These are phyloP conservation scores for Ganoderma lucidum DNA, from an alignment of 1,284 basidiomycete genomes.

Conservation along the genomic window DNA sequence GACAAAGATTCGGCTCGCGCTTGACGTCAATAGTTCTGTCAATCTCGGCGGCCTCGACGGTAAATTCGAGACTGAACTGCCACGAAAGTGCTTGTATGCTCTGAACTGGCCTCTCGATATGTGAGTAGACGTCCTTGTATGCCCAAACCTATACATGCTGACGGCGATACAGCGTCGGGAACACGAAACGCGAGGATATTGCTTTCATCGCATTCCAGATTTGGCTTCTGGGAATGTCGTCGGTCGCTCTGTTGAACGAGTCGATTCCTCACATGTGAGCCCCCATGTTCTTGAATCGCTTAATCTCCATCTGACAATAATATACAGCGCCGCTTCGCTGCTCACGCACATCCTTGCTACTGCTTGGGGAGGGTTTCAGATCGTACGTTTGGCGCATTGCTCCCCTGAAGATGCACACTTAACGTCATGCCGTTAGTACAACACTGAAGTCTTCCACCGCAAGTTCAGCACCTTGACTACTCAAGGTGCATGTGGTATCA, in stretches of 20 bases:
- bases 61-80: conserved; percentile 47
- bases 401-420: neutral
- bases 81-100: conserved; percentile 58
- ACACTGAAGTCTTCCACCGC: conserved; percentile 62
- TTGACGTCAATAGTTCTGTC: conserved; percentile 49
- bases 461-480: conserved; percentile 66
- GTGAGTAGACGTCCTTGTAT: conserved; percentile 48
- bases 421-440: conserved; percentile 21
- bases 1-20: conserved; percentile 30
- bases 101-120: conserved; percentile 72
- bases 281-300: too few species aligned
- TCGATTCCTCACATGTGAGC: conserved; percentile 78
- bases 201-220: conserved; percentile 81
- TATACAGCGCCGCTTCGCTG: conserved; percentile 62
- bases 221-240: conserved; percentile 83
- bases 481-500: conserved; percentile 66
- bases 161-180: conserved; percentile 55
- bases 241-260: conserved; percentile 81
- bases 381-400: conserved; percentile 40
- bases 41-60: conserved; percentile 50
- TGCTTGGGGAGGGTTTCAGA: conserved; percentile 73
- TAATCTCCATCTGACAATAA: neutral
- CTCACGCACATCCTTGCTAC: conserved; percentile 77
- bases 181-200: conserved; percentile 81
- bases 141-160: neutral